Evolutionary conservation across 805 yeast species (phyloP), one percentile per base, ranked within the genome.

Genomic region (Starmerella ratchasimensis): DNA sequence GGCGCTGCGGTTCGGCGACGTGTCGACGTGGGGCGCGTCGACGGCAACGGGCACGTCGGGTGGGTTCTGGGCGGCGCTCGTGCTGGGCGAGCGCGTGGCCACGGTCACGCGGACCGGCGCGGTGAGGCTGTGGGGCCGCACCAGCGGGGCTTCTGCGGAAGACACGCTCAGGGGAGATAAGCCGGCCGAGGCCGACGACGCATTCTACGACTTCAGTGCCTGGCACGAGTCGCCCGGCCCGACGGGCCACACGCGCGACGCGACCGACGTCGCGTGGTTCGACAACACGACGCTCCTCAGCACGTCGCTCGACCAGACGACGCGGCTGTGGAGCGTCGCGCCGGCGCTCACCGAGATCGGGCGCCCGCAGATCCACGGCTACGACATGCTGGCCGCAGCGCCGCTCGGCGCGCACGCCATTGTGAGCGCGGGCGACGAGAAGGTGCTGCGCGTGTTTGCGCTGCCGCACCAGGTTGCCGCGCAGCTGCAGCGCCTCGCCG

Each of bases 311-410:
- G 99, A 90, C 55, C 97, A 90, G 60, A 90, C 99, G 0, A 82
- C 97, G 0, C 68, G 98, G 50, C 55, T 90, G 18, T 78, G 69
- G 58, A 75, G 93, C 0, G 40, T 52, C 16, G 39, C 37, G 14
- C 47, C 6, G 64, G 76, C 1, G 84, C 38, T 95, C 93, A 78
- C 77, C 54, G 99, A 90, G 57, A 77, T 90, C 57, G 82, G 95
- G 1, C 71, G 99, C 49, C 97, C 98, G 0, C 99, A 90, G 58
- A 90, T 90, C 45, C 99, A 90, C 57, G 99, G 99, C 7, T 90
- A 83, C 55, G 97, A 90, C 54, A 84, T 90, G 96, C 68, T 81
- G 27, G 75, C 94, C 47, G 64, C 80, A 6, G 72, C 75, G 27
- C 65, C 78, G 10, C 57, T 90, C 11, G 59, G 70, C 14, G 59